Percentiles rank a stretch among this genome's conserved stretches.
These are phyloP conservation scores for Jaminaea rosea DNA, from an alignment of 1,284 basidiomycete genomes.

Conservation along the genomic window DNA sequence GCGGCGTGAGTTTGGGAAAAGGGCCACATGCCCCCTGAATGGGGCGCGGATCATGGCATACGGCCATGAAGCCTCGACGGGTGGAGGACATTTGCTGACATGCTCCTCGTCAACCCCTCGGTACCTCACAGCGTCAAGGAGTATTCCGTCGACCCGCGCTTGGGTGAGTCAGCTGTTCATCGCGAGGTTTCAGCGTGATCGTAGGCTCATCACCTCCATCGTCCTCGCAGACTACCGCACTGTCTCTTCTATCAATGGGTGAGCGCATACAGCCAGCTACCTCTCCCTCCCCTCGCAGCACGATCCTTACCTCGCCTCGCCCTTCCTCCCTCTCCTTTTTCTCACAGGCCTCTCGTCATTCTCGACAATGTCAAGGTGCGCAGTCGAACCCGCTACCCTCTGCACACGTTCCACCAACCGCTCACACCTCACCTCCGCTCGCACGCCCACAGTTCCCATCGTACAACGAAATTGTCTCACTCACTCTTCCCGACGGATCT, in stretches of 20 bases:
- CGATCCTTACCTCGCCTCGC: too few species aligned
- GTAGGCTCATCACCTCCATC: too few species aligned
- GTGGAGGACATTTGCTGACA: not conserved
- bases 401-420: conserved; percentile 49
- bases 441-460: conserved; percentile 62
- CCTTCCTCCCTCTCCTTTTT: conserved; percentile 17
- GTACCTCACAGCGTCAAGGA: conserved; percentile 44
- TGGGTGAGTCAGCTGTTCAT: conserved; percentile 51
- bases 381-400: not conserved
- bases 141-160: conserved; percentile 64
- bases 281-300: conserved; percentile 7
- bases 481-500: conserved; percentile 91
- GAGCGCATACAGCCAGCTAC: conserved; percentile 35
- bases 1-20: conserved; percentile 61
- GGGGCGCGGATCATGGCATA: too few species aligned
- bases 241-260: conserved; percentile 94
- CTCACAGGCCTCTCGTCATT: conserved; percentile 61
- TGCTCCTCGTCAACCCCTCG: not conserved
- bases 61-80: too few species aligned
- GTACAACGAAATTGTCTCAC: conserved; percentile 98
- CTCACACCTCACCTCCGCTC: not conserved
- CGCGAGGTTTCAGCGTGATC: too few species aligned
- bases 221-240: conserved; percentile 72
- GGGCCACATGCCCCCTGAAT: too few species aligned
- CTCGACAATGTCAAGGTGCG: conserved; percentile 89